Evolutionary conservation across 257 asterid species (phyloP).

Genomic region (Solanum paucissectum): DNA sequence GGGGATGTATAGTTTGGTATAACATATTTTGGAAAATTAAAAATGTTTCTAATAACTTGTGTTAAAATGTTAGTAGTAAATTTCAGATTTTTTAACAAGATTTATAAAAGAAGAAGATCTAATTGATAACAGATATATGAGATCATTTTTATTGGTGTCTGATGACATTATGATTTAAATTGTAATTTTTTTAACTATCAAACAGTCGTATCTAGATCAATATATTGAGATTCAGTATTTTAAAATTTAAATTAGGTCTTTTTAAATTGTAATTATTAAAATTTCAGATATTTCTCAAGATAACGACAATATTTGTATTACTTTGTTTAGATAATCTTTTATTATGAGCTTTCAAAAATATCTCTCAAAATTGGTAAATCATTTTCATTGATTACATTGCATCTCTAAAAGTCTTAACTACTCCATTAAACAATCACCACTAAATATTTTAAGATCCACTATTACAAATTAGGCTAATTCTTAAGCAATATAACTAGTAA

Average conservation of each 20-base stretch:
- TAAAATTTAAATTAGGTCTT: neutral
- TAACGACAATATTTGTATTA: neutral
- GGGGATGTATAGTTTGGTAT: neutral
- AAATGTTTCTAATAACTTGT: neutral
- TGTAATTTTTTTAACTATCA: neutral
- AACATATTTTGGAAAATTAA: neutral
- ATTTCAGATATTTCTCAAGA: neutral
- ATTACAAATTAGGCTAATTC: neutral
- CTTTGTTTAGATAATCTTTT: neutral
- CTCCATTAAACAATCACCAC: neutral
- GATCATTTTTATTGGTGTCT: neutral
- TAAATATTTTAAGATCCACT: neutral
- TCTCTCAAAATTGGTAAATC: neutral
- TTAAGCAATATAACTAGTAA: neutral
- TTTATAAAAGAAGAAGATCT: neutral
- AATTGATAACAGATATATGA: neutral
- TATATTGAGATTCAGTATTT: neutral
- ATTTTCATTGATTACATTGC: neutral
- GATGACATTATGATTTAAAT: neutral
- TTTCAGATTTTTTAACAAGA: too few relatives aligned
- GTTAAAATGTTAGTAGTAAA: neutral
- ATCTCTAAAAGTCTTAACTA: neutral
- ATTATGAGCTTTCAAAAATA: neutral
- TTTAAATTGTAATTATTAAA: neutral
- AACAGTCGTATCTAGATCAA: neutral